Evolutionary conservation across 371 early-diverging fungal species (phyloP), one percentile per base, ranked within the genome.

Genomic region (Thermomucor indicae-seudaticae): DNA sequence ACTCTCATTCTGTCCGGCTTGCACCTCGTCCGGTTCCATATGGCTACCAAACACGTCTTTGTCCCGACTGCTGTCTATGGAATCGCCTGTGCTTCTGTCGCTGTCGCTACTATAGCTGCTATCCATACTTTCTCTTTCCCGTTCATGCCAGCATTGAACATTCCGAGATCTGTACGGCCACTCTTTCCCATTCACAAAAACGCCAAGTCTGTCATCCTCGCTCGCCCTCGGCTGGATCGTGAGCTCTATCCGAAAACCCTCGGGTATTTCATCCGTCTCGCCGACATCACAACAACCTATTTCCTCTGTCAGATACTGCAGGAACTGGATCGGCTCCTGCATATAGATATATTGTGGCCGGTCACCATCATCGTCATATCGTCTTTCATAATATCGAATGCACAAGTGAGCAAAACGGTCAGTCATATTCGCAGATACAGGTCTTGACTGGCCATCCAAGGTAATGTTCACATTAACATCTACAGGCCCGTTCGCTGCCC

Each of bases 391-490:
- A 34, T 62, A 72, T 5, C 57, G 64, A 7, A 72, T 45, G 38
- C 66, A 72, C 11, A 61, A 44, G 20, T 72, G 66, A 19, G 64
- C 62, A 48, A 63, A 72, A 20, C 47, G 59, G 19, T 72, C 53
- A 3, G 57, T 48, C 60, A 60, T 42, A 6, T 43, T 48, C 12
- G 20, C 22, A n/a, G 55, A 40, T 10, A 53, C 22, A 4, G 43
- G 14, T 12, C 25, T 20, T 20, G 20, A n/a, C 28, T 22, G 8
- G 23, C 28, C 16, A 48, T 32, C 11, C 24, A 34, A 19, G 51
- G 17, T 1, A 11, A 37, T 39, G 10, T 52, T 19, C 12, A 57
- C 46, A 7, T 34, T 23, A 17, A 56, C 8, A 35, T 58, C 52
- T 3, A 63, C 31, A n/a, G 29, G 22, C n/a, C 40, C 28, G 14